Evolutionary conservation across 768 basidiomycete genomes (phyloP).

Genomic region (Rhodocollybia butyracea): DNA sequence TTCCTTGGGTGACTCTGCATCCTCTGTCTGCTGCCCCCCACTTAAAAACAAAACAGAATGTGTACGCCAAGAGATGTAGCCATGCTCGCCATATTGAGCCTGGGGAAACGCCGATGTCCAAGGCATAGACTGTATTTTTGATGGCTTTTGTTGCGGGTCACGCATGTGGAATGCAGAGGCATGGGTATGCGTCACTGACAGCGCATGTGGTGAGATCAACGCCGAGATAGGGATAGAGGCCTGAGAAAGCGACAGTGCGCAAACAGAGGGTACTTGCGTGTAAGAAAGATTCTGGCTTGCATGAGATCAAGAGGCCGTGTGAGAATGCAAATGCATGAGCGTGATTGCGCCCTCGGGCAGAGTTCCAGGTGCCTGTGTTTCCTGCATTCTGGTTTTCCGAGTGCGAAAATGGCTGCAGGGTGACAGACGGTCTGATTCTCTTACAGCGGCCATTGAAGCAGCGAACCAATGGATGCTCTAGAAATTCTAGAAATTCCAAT

Average conservation of each 20-base stretch:
- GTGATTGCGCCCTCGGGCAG: conserved; percentile 33
- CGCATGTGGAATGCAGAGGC: conserved; percentile 74
- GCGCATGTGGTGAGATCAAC: conserved; percentile 73
- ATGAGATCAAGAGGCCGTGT: conserved; percentile 34
- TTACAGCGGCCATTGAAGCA: conserved; percentile 19
- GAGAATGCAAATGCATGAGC: conserved; percentile 26
- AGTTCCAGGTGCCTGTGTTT: conserved; percentile 42
- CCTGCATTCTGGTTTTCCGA: conserved; percentile 32
- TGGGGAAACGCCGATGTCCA: conserved; percentile 56
- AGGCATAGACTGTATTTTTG: conserved; percentile 52
- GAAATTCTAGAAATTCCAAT: no score
- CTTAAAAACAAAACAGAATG: not conserved
- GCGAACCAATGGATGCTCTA: no score
- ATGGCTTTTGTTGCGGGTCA: conserved; percentile 69
- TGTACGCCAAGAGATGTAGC: not conserved
- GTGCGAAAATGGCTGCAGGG: conserved; percentile 36
- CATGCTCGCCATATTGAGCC: conserved; percentile 11
- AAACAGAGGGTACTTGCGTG: conserved; percentile 22
- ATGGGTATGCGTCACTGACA: conserved; percentile 49
- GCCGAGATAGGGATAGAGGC: conserved; percentile 79
- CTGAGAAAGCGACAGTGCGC: conserved; percentile 51
- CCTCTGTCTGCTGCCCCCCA: conserved; percentile 12
- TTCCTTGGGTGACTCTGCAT: conserved; percentile 24
- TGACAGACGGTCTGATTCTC: conserved; percentile 28
- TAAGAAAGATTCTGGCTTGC: conserved; percentile 12